phyloP scores from a whole-genome alignment of 768 basidiomycete genomes.

The Tricholoma saponaceum region DNA sequence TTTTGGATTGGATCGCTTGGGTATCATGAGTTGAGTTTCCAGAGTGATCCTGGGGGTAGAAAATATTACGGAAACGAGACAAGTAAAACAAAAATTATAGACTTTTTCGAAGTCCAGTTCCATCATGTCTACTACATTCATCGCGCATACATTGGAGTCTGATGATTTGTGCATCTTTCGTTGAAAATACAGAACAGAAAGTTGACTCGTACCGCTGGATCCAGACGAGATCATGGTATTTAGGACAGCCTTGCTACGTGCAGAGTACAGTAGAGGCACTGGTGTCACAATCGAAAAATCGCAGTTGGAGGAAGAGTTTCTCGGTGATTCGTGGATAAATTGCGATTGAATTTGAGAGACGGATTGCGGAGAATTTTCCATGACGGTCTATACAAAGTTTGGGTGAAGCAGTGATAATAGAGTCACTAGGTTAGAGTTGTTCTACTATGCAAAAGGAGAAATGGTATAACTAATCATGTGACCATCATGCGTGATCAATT shows the following conservation, averaged over 20 bases:
- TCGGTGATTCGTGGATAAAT: slow-evolving; percentile 3
- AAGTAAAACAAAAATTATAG: background rate
- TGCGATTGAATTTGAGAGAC: background rate
- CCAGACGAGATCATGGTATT: slow-evolving; percentile 25
- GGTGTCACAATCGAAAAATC: slow-evolving; percentile 23
- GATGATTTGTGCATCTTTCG: too few relatives aligned
- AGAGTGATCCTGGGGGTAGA: background rate
- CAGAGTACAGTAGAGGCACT: slow-evolving; percentile 25
- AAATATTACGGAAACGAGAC: background rate
- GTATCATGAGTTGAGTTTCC: background rate
- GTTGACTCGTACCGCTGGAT: slow-evolving; percentile 13
- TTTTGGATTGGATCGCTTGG: background rate
- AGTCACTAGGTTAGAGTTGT: too few relatives aligned
- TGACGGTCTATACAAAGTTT: too few relatives aligned
- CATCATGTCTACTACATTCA: background rate
- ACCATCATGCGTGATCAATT: too few relatives aligned
- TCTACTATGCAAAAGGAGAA: too few relatives aligned
- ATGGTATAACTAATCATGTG: too few relatives aligned
- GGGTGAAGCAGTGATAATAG: too few relatives aligned
- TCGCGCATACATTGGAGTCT: background rate
- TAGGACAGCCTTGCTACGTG: slow-evolving; percentile 24
- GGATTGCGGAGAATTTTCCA: too few relatives aligned
- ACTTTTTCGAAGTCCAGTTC: background rate
- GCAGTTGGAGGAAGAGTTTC: background rate
- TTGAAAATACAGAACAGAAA: background rate